Percentiles rank a stretch among this genome's conserved stretches.
phyloP scores from a whole-genome alignment of 1,284 basidiomycete species.

The Clitocybe nebularis region DNA sequence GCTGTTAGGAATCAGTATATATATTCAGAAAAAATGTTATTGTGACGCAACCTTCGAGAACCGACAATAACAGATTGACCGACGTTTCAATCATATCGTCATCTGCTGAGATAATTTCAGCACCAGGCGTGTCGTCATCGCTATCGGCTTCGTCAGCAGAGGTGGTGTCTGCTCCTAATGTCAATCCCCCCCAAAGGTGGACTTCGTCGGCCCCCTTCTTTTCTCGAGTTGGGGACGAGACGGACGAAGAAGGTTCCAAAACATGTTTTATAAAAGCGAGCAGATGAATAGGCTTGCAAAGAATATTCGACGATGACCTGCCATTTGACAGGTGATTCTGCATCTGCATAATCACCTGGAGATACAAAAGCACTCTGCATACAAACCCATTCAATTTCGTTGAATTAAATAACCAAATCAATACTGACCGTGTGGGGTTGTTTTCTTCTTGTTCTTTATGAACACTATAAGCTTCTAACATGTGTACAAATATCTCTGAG shows the following conservation, averaged over 20 bases:
- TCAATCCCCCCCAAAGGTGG: neutral
- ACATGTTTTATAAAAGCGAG: slow-evolving; percentile 78
- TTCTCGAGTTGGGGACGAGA: neutral
- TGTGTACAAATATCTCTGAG: slow-evolving; percentile 67
- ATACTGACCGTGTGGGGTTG: slow-evolving; percentile 52
- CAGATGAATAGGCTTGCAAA: slow-evolving; percentile 69
- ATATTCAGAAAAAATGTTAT: slow-evolving; percentile 2
- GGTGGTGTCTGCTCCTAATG: slow-evolving; percentile 24
- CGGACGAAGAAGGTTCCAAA: slow-evolving; percentile 27
- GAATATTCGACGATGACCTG: slow-evolving; percentile 58
- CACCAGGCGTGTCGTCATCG: slow-evolving; percentile 54
- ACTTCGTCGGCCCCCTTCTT: neutral
- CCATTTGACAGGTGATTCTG: slow-evolving; percentile 59
- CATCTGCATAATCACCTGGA: slow-evolving; percentile 79
- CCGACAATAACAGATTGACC: slow-evolving; percentile 72
- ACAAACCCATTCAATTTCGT: neutral
- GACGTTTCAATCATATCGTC: slow-evolving; percentile 75
- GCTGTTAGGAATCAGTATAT: slow-evolving; percentile 34
- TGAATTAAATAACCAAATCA: slow-evolving; percentile 1
- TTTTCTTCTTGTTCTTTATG: slow-evolving; percentile 37
- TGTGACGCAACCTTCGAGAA: slow-evolving; percentile 69
- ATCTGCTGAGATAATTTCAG: slow-evolving; percentile 36
- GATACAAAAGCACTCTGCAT: slow-evolving; percentile 49
- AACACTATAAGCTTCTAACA: slow-evolving; percentile 68
- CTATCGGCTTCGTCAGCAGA: slow-evolving; percentile 44